These are phyloP conservation scores for Iberis pinnata DNA, from an alignment of 345 rosid genomes.

Conservation along the genomic window DNA sequence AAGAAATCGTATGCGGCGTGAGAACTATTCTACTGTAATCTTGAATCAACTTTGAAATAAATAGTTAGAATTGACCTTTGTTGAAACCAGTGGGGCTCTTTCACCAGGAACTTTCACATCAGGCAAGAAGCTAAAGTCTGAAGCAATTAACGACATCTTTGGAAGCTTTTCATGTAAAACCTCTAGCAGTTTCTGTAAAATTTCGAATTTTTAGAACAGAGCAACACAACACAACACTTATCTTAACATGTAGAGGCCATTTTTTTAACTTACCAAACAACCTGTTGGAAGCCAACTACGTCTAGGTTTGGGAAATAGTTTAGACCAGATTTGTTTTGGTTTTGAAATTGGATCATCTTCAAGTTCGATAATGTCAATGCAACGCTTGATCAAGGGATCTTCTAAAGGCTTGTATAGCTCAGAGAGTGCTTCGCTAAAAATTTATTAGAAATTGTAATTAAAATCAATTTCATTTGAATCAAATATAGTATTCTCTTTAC, in stretches of 20 bases:
- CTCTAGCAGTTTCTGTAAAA: conserved; percentile 69
- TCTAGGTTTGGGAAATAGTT: conserved; percentile 72
- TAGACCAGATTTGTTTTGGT: conserved; percentile 56
- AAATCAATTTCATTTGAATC: conserved; percentile 7
- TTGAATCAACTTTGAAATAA: conserved; percentile 4
- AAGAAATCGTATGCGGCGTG: neutral
- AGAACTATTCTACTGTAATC: conserved; percentile 1
- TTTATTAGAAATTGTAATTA: conserved; percentile 14
- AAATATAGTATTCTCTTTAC: conserved; percentile 30
- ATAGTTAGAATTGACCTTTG: conserved; percentile 47
- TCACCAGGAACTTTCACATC: conserved; percentile 88
- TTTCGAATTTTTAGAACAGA: conserved; percentile 24
- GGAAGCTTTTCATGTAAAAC: conserved; percentile 75
- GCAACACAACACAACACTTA: conserved; percentile 2
- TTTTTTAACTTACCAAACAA: conserved; percentile 57
- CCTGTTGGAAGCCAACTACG: conserved; percentile 98
- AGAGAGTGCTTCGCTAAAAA: conserved; percentile 47
- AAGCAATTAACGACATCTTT: conserved; percentile 91
- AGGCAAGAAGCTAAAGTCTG: conserved; percentile 93
- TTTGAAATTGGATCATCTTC: conserved; percentile 35
- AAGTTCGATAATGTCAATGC: conserved; percentile 57
- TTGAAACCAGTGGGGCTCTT: conserved; percentile 94
- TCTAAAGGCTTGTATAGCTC: conserved; percentile 69
- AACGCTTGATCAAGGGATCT: conserved; percentile 64
- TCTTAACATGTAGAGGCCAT: conserved; percentile 4